Evolutionary conservation across 345 rosid genomes (phyloP), one percentile per base, ranked within the genome.

Genomic region (Clausena lansium): DNA sequence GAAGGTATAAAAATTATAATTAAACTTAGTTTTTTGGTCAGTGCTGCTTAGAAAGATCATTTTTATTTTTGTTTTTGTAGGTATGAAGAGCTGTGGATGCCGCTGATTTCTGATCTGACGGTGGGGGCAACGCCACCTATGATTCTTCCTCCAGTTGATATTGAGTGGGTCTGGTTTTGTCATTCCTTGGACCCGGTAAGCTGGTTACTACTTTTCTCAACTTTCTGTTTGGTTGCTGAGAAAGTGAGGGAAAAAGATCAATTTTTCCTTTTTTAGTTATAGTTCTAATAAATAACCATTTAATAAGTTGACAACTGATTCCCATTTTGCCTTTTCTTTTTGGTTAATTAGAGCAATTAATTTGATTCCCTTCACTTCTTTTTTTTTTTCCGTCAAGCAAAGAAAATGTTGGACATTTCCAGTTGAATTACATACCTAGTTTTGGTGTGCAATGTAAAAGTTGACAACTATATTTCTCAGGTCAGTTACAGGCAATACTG

Each of bases 161-260:
- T 95, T 73, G 98, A 93, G 84, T 95, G 99, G 98, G 92, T 95
- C 83, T 95, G 98, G 98, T 91, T 93, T 82, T 95, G 97, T 76
- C 99, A 95, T 78, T 81, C 93, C 30, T 86, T 95, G 88, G 93
- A 95, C 79, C 92, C 94, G 70, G 99, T 95, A 83, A 83, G 86
- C 22, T 38, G 24, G 25, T n/a, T 60, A 1, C 35, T 22, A 28
- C 60, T 70, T 19, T 54, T 0, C 64, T 32, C 17, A 67, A n/a
- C 41, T 24, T 81, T 58, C 76, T 73, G 82, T 67, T 83, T 78
- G 86, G 79, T 71, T 82, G 33, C 9, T 32, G 73, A 33, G 84
- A 81, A 80, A 81, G 70, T 75, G 28, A 50, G 78, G 65, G 73
- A n/a, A 59, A 73, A 58, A 45, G 50, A 45, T 45, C 50, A 45